phyloP scores from a whole-genome alignment of 2,329 filamentous ascomycete species.

The Cytospora chrysosperma region DNA sequence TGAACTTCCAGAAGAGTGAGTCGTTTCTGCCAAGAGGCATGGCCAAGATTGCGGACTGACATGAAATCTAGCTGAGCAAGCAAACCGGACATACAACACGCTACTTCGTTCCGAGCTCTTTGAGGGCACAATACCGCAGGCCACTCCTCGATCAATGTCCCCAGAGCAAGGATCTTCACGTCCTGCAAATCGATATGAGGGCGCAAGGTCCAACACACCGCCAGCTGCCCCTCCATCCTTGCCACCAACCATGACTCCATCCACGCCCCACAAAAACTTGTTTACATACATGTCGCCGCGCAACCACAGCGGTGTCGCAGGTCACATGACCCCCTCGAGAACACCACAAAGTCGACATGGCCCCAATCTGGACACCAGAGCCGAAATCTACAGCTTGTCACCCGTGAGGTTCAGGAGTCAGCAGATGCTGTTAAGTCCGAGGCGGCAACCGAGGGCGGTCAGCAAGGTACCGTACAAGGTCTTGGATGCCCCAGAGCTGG shows the following conservation, averaged over 20 bases:
- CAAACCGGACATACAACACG: conserved; percentile 87
- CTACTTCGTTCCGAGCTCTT: conserved; percentile 90
- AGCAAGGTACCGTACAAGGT: conserved; percentile 98
- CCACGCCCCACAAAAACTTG: conserved; percentile 95
- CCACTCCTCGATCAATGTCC: conserved; percentile 62
- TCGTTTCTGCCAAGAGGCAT: conserved; percentile 10
- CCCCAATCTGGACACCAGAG: conserved; percentile 82
- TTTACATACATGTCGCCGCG: conserved; percentile 85
- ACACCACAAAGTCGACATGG: conserved; percentile 87
- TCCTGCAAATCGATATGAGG: conserved; percentile 58
- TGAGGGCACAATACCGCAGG: conserved; percentile 83
- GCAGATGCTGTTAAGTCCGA: conserved; percentile 85
- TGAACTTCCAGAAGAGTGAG: conserved; percentile 91
- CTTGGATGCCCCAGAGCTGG: conserved; percentile 89
- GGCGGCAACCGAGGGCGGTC: conserved; percentile 84
- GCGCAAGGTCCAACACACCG: conserved; percentile 76
- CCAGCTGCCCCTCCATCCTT: conserved; percentile 66
- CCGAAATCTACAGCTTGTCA: conserved; percentile 93
- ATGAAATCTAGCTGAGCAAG: conserved; percentile 70
- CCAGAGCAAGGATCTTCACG: conserved; percentile 55
- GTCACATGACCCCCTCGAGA: conserved; percentile 84
- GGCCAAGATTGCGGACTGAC: conserved; percentile 26
- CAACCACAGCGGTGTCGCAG: conserved; percentile 66
- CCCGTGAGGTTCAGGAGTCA: conserved; percentile 92
- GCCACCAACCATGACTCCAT: conserved; percentile 80